phyloP scores from a whole-genome alignment of 1,284 basidiomycete genomes.

The Porodaedalea pini region DNA sequence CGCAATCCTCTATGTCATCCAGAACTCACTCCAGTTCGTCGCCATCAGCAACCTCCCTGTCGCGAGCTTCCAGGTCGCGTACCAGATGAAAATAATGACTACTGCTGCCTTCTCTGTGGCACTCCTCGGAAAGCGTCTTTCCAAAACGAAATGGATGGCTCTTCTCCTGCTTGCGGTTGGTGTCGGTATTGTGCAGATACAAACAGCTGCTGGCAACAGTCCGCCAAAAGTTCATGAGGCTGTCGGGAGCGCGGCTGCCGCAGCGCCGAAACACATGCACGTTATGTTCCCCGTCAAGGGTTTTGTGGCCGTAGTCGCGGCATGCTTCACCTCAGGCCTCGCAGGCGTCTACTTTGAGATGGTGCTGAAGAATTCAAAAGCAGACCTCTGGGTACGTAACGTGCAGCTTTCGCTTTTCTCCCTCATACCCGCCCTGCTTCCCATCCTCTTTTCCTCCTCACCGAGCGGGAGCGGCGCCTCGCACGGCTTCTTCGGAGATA shows the following conservation, averaged over 20 bases:
- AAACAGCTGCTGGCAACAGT: constrained; percentile 43
- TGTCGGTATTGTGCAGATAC: constrained; percentile 91
- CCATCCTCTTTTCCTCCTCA: constrained; percentile 64
- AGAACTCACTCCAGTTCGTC: constrained; percentile 95
- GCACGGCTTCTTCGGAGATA: constrained; percentile 33
- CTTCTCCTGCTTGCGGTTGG: constrained; percentile 85
- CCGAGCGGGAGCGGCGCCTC: constrained; percentile 23
- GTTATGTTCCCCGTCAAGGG: constrained; percentile 82
- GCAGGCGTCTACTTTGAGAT: constrained; percentile 99
- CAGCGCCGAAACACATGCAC: constrained; percentile 35
- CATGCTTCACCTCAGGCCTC: constrained; percentile 95
- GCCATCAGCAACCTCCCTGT: constrained; percentile 91
- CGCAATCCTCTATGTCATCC: constrained; percentile 84
- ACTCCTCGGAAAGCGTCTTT: constrained; percentile 79
- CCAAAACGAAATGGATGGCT: constrained; percentile 76
- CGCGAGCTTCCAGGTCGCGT: constrained; percentile 93
- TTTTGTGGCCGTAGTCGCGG: constrained; percentile 82
- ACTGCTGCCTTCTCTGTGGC: constrained; percentile 93
- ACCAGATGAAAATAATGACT: constrained; percentile 97
- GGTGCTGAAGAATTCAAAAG: constrained; percentile 87
- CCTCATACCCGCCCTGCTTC: constrained; percentile 83
- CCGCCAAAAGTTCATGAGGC: constrained; percentile 31
- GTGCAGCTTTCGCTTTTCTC: constrained; percentile 95
- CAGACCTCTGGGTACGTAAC: constrained; percentile 95
- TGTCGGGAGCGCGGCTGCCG: constrained; percentile 35